Evolutionary conservation across 306 rosid genomes (phyloP), one percentile per base, ranked within the genome.

Genomic region (Cajanus cajan): DNA sequence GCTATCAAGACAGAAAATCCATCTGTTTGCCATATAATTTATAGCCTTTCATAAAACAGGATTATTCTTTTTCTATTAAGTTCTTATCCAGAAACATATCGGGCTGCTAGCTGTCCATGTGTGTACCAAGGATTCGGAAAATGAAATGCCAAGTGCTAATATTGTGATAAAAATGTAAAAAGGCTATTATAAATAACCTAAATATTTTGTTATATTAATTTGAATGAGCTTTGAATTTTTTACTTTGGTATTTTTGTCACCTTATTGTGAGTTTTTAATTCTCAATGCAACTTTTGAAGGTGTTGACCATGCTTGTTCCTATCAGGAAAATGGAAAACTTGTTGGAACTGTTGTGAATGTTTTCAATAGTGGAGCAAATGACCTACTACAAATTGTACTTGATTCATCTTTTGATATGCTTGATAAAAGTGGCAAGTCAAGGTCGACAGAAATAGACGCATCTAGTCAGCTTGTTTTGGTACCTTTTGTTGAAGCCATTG

Each of bases 401-500:
- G 87, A 95, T 86, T 63, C 95, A 65, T 90, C 93, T 16, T 63
- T 85, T 76, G 88, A 85, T 41, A 55, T 83, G 37, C 82, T 89
- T 81, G 89, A 89, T 77, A 71, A 87, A 77, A 82, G 83, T 39
- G 90, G 93, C 82, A 86, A 88, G 85, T 71, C 86, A 83, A 88
- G 73, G 80, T 63, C 97, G 31, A 65, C 75, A 52, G 95, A 84
- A 59, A 64, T 79, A 22, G 86, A 84, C 44, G 73, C 63, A 52
- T 91, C 94, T 40, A 82, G 41, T 79, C 97, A 90, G 81, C 95
- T 83, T 64, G 88, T 91, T 54, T 90, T 90, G 96, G 86, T 95
- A 65, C 99, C 99, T 40, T 95, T 95, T 87, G 99, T 93, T 15
- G 92, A 95, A 87, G 94, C 89, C 66, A 95, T 95, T 76, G 98